Base-by-base conservation (phyloP, 129 eudicot genomes). In the Flaveria sonorensis region DNA sequence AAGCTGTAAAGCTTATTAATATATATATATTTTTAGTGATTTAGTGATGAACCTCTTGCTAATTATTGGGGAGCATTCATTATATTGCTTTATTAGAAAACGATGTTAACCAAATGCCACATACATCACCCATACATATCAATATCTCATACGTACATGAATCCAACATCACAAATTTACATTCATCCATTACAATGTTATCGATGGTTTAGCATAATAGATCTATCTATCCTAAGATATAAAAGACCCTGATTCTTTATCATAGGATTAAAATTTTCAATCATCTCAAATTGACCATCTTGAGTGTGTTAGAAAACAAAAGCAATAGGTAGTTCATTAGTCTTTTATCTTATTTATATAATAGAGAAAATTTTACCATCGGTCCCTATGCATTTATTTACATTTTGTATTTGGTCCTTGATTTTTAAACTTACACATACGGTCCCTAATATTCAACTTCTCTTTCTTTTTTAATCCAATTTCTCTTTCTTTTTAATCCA, bases 41-140 rank as follows among this genome's bases (percentile, higher is more conserved):
- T 64, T 32, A 64, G 10, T 39, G 70, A 63, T 32, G 20, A 63
- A 39, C 23, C 20, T 64, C 42, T 64, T 64, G 70, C 47, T 64
- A 64, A 39, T 68, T 39, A 42, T 68, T 68, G 19, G 52, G 30
- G 72, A 68, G 72, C 55, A 68, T 18, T 68, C 28, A 68, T 68
- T 42, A 43, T 42, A 10, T 42, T 42, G 55, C 72, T 68, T 63
- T 68, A 68, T 20, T 68, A 68, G 52, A 43, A 7, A 43, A 12
- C 10, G 52, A 40, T 60, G 40, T 24, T 60, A 36, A 60, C 66
- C 66, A 60, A 60, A 59, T 10, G 7, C 36, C 36, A 23, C 23
- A 59, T 45, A 36, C 13, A 45, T 23, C 32, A 59, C 2, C 12
- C n/a, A 23, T 59, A 59, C 3, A 10, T 32, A 30, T 36, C 11